phyloP scores from a whole-genome alignment of 2,329 filamentous ascomycete genomes.

The Anisogramma anomala region DNA sequence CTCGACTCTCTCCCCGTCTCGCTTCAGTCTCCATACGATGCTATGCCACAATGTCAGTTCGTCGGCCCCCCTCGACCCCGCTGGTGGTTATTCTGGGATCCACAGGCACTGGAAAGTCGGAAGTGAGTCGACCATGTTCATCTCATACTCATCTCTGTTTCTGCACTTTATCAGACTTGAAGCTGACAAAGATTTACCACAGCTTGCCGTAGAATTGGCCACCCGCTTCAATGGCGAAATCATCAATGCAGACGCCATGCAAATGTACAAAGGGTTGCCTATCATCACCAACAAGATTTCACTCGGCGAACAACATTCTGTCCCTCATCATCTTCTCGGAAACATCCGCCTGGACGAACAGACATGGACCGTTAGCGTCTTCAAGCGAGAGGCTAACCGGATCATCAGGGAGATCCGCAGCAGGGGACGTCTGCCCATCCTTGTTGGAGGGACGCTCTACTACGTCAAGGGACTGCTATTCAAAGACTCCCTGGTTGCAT shows the following conservation, averaged over 20 bases:
- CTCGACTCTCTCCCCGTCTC: background rate
- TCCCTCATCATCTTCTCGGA: conserved; percentile 82
- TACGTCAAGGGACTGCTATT: conserved; percentile 87
- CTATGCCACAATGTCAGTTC: conserved; percentile 26
- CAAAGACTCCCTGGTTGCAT: conserved; percentile 52
- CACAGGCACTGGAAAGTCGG: conserved; percentile 87
- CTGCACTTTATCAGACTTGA: background rate
- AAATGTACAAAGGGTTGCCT: conserved; percentile 83
- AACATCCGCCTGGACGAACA: conserved; percentile 63
- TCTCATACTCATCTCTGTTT: conserved; percentile 17
- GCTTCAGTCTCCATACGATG: conserved; percentile 10
- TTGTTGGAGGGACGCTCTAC: conserved; percentile 93
- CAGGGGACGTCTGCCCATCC: conserved; percentile 70
- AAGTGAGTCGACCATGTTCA: conserved; percentile 44
- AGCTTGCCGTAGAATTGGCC: conserved; percentile 87
- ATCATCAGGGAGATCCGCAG: conserved; percentile 67
- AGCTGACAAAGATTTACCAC: conserved; percentile 6
- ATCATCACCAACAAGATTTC: conserved; percentile 94
- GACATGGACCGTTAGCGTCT: conserved; percentile 73
- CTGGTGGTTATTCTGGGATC: conserved; percentile 76
- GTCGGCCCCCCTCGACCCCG: conserved; percentile 38
- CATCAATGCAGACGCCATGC: conserved; percentile 97
- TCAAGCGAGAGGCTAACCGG: conserved; percentile 55
- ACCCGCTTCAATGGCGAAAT: conserved; percentile 78
- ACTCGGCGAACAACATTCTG: conserved; percentile 57